phyloP scores from a whole-genome alignment of 768 basidiomycete species.

The Dioszegia hungarica region DNA sequence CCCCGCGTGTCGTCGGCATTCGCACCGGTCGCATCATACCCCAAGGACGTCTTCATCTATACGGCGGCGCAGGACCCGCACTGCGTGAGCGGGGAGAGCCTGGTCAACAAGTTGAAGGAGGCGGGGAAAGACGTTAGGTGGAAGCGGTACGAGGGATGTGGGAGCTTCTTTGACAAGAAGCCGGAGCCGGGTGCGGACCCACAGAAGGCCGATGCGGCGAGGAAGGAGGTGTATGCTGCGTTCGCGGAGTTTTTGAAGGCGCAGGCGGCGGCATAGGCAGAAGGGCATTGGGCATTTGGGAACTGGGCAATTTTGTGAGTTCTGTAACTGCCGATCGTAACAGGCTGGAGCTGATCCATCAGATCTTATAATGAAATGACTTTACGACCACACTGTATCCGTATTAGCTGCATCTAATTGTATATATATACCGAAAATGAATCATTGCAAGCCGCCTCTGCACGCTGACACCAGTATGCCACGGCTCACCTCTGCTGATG shows the following conservation, averaged over 20 bases:
- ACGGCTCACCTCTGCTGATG: too few relatives aligned
- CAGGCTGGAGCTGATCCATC: too few relatives aligned
- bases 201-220: not conserved
- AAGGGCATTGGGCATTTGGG: too few relatives aligned
- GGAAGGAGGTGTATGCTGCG: conserved; percentile 2
- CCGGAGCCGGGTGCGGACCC: not conserved
- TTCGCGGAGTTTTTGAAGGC: not conserved
- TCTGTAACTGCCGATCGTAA: too few relatives aligned
- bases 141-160: conserved; percentile 8
- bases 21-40: not conserved
- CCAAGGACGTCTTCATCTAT: conserved; percentile 3
- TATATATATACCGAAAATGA: too few relatives aligned
- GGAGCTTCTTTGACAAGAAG: conserved; percentile 9
- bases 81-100: not conserved
- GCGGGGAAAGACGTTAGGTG: conserved; percentile 5
- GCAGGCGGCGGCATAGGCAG: not conserved
- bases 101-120: not conserved
- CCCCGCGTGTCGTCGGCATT: not conserved
- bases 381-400: too few relatives aligned
- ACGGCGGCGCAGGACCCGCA: conserved; percentile 2
- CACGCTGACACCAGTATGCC: too few relatives aligned
- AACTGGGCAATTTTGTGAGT: too few relatives aligned
- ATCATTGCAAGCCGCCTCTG: too few relatives aligned
- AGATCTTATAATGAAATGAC: too few relatives aligned
- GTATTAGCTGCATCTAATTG: too few relatives aligned